phyloP scores from a whole-genome alignment of 2,329 filamentous ascomycete species.

The Fusarium sp. region DNA sequence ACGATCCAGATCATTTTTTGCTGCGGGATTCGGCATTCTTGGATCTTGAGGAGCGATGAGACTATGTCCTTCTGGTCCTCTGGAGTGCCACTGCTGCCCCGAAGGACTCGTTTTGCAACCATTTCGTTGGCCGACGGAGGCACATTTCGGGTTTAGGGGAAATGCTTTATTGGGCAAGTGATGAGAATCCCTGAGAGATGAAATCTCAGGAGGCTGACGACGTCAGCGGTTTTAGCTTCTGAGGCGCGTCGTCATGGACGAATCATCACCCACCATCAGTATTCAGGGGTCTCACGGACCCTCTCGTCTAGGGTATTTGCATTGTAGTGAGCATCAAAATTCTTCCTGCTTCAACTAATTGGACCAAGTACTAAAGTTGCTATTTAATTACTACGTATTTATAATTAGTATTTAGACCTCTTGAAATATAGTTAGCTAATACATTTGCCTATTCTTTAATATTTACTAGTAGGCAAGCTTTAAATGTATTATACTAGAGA shows the following conservation, averaged over 20 bases:
- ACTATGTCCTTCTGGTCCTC: background rate
- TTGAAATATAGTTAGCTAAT: too few species aligned
- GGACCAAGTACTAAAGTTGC: too few species aligned
- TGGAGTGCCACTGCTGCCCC: background rate
- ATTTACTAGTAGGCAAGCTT: too few species aligned
- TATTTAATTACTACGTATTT: too few species aligned
- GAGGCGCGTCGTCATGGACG: constrained; percentile 7
- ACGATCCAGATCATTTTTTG: constrained; percentile 43
- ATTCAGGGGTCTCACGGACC: too few species aligned
- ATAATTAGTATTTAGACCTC: too few species aligned
- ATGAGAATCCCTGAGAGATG: background rate
- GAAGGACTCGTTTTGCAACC: background rate
- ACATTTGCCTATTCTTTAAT: too few species aligned
- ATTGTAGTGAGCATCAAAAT: too few species aligned
- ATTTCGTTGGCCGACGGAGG: background rate
- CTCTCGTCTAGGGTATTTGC: too few species aligned
- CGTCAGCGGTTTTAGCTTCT: constrained; percentile 1
- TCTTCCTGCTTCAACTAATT: too few species aligned
- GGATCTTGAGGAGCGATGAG: constrained; percentile 16
- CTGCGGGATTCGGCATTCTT: constrained; percentile 23
- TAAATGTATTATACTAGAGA: too few species aligned
- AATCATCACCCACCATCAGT: background rate
- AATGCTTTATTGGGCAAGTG: background rate
- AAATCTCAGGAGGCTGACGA: constrained; percentile 1
- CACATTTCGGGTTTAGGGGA: constrained; percentile 13